Percentiles rank a stretch among this genome's conserved stretches.
These are phyloP conservation scores for Psilocybe azurescens DNA, from an alignment of 768 basidiomycete genomes.

Conservation along the genomic window DNA sequence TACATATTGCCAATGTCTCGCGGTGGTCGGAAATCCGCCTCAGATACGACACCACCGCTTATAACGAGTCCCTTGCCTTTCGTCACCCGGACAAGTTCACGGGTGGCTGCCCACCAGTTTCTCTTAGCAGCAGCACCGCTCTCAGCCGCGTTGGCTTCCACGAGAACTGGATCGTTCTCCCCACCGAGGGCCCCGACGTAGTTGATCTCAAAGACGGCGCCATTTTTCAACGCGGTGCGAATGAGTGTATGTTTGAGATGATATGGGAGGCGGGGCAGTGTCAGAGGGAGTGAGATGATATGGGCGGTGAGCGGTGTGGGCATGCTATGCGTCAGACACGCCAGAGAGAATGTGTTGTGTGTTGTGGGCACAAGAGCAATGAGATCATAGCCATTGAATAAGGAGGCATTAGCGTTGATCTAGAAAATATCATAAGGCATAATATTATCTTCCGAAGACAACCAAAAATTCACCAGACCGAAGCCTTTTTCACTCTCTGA, in stretches of 20 bases:
- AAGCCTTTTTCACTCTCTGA: slow-evolving; percentile 89
- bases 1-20: slow-evolving; percentile 81
- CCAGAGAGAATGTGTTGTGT: slow-evolving; percentile 71
- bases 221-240: slow-evolving; percentile 82
- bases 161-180: slow-evolving; percentile 52
- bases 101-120: slow-evolving; percentile 85
- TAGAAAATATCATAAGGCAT: slow-evolving; percentile 31
- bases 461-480: slow-evolving; percentile 61
- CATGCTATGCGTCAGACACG: slow-evolving; percentile 79
- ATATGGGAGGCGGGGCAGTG: slow-evolving; percentile 78
- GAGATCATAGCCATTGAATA: slow-evolving; percentile 75
- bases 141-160: slow-evolving; percentile 54
- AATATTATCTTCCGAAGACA: background rate
- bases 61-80: slow-evolving; percentile 80
- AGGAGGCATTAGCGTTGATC: slow-evolving; percentile 71
- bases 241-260: slow-evolving; percentile 85
- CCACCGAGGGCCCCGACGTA: slow-evolving; percentile 78
- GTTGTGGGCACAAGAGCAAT: slow-evolving; percentile 80
- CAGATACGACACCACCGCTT: slow-evolving; percentile 67
- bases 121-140: slow-evolving; percentile 62
- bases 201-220: slow-evolving; percentile 81
- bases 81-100: slow-evolving; percentile 80
- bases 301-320: slow-evolving; percentile 82
- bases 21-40: slow-evolving; percentile 71
- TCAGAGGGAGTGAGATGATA: slow-evolving; percentile 80